Percentiles rank a stretch among this genome's conserved stretches.
phyloP scores from a whole-genome alignment of 129 eudicot species.

The Dittrichia graveolens region DNA sequence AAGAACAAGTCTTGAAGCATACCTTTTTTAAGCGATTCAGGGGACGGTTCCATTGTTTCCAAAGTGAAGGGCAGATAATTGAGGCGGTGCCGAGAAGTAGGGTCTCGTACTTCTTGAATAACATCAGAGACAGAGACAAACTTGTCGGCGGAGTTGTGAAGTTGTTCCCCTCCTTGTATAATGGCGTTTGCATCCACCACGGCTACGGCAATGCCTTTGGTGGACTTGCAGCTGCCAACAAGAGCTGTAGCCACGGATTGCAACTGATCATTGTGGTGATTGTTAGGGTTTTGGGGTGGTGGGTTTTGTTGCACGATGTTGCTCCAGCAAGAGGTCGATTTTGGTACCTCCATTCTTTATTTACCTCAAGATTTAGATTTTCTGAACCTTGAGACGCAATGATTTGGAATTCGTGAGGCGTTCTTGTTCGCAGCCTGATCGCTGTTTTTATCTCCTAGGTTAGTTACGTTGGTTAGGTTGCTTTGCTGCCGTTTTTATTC shows the following conservation, averaged over 20 bases:
- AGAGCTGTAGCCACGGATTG: conserved; percentile 30
- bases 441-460: too few species aligned
- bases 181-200: conserved; percentile 93
- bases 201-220: conserved; percentile 82
- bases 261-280: conserved; percentile 24
- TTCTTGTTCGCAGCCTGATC: too few species aligned
- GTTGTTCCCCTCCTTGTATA: conserved; percentile 81
- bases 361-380: too few species aligned
- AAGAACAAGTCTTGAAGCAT: not conserved
- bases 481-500: too few species aligned
- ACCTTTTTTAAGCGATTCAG: conserved; percentile 90
- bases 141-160: conserved; percentile 57
- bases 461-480: too few species aligned
- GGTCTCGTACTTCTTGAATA: conserved; percentile 72
- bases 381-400: too few species aligned
- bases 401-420: too few species aligned
- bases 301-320: conserved; percentile 58
- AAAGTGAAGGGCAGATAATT: conserved; percentile 63
- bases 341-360: conserved; percentile 43
- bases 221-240: conserved; percentile 65
- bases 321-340: conserved; percentile 63
- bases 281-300: conserved; percentile 36
- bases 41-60: conserved; percentile 71
- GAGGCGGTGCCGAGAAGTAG: conserved; percentile 78
- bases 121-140: conserved; percentile 79